Conservation (phyloP, 1,284 basidiomycete species). For the Moesziomyces sp. region DNA sequence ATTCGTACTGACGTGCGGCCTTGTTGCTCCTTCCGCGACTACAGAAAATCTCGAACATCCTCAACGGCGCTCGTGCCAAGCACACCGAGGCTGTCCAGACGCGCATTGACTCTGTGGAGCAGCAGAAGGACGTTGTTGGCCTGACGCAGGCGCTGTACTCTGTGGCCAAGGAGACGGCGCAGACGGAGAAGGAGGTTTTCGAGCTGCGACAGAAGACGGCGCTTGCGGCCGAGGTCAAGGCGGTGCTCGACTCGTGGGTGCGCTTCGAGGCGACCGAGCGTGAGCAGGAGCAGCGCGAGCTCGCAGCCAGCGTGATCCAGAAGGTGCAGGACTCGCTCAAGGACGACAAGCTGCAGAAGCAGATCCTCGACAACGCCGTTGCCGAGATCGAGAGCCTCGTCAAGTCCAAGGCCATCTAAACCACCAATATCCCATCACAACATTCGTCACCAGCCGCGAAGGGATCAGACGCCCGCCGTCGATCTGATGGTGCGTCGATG, state of each 20-base stretch:
- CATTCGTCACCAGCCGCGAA: neutral
- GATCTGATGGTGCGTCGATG: no score
- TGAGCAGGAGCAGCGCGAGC: constrained; percentile 92
- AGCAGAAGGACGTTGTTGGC: constrained; percentile 93
- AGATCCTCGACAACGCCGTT: constrained; percentile 85
- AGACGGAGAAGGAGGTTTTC: constrained; percentile 89
- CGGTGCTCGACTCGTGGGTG: constrained; percentile 97
- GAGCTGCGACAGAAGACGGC: constrained; percentile 88
- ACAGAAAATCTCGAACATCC: constrained; percentile 79
- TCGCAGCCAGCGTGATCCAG: constrained; percentile 85
- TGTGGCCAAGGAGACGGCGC: constrained; percentile 94
- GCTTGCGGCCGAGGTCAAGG: constrained; percentile 88
- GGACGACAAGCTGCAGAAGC: constrained; percentile 93
- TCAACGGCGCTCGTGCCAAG: constrained; percentile 83
- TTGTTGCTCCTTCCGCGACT: neutral
- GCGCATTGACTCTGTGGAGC: constrained; percentile 87
- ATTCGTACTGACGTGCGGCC: neutral
- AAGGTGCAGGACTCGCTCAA: constrained; percentile 84
- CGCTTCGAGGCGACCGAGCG: constrained; percentile 96
- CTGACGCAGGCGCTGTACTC: constrained; percentile 90
- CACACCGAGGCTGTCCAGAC: constrained; percentile 94
- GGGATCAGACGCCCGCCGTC: no score
- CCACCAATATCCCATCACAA: neutral
- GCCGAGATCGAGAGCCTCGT: constrained; percentile 81
- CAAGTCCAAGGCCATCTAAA: constrained; percentile 67